Evolutionary conservation across 1,284 basidiomycete genomes (phyloP), one percentile per base, ranked within the genome.

Genomic region (Entoloma clypeatum): DNA sequence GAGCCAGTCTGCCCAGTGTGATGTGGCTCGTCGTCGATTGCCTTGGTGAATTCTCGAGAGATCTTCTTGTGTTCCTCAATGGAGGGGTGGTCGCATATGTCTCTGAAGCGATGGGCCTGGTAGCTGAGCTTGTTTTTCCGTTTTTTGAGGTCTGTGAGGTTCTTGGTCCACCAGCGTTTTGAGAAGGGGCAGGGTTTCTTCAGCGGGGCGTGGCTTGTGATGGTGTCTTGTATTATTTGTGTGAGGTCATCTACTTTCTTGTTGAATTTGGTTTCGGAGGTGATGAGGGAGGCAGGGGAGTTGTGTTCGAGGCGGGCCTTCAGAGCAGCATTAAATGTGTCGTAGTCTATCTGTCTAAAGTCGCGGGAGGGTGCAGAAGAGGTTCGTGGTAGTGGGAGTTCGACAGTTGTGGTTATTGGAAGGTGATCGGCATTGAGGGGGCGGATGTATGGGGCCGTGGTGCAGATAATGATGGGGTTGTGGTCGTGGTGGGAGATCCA

Each of bases 1-100:
- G n/a, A 45, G 39, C 43, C 39, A 45, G 5, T 40, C 28, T 3
- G 16, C 7, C 43, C 43, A 45, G 21, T 39, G 37, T n/a, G n/a
- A n/a, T n/a, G n/a, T n/a, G n/a, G n/a, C n/a, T n/a, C n/a, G 3
- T 32, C 7, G 1, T 14, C 3, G 5, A 19, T 11, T 26, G 43
- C 19, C 6, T 23, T 11, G 8, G 22, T 27, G 16, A 41, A 38
- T 1, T 23, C 2, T 3, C 11, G n/a, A 1, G 18, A 18, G 19
- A 38, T 29, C 7, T 21, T 14, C 8, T n/a, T n/a, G n/a, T n/a
- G n/a, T n/a, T n/a, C n/a, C n/a, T n/a, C n/a, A n/a, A n/a, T n/a
- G n/a, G n/a, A n/a, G n/a, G n/a, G n/a, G n/a, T n/a, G n/a, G n/a
- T n/a, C n/a, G n/a, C n/a, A n/a, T n/a, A n/a, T n/a, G n/a, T n/a